Base-by-base conservation (phyloP, 805 yeast genomes). In the Cyberlindnera euphorbiae region DNA sequence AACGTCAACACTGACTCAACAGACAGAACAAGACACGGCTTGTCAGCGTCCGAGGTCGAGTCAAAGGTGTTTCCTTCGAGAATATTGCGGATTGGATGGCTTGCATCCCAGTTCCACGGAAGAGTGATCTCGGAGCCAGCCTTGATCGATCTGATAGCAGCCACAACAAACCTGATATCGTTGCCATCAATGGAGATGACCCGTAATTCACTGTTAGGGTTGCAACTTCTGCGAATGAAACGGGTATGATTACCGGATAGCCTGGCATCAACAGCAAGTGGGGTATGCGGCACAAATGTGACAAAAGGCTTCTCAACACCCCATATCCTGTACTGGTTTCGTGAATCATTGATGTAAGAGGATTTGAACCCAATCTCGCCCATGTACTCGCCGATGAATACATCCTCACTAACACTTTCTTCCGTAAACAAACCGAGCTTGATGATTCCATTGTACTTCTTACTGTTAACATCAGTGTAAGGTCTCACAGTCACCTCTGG, bases 31-130 rank as follows among this genome's bases (percentile, higher is more conserved):
- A 83, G 52, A 13, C 69, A 62, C 4, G 75, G 68, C 46, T 76
- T 77, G 36, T 75, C 77, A 2, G 64, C 60, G 28, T 75, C 76
- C 6, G 64, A 48, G 18, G 82, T 60, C 17, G 69, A 70, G 32
- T 80, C 87, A 53, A 79, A 75, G 24, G 60, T 52, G 50, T 59
- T 45, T 19, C 62, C 56, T n/a, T 71, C 63, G 17, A 63, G 58
- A 17, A 72, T 64, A 45, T 69, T 68, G 35, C 65, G 62, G 26
- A 87, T 82, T 2, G 97, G 95, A 55, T 88, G 96, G 13, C 63
- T 45, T 4, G 60, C 54, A 53, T 88, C 95, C 95, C 96, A 90
- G 41, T 81, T 85, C 97, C 97, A 90, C 2, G 79, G 75, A 8
- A 87, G 58, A 0, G 89, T 71, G 15, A 90, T 59, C 53, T 89